Conservation (phyloP, 805 yeast species). For the Kazachstania kunashirensis region DNA sequence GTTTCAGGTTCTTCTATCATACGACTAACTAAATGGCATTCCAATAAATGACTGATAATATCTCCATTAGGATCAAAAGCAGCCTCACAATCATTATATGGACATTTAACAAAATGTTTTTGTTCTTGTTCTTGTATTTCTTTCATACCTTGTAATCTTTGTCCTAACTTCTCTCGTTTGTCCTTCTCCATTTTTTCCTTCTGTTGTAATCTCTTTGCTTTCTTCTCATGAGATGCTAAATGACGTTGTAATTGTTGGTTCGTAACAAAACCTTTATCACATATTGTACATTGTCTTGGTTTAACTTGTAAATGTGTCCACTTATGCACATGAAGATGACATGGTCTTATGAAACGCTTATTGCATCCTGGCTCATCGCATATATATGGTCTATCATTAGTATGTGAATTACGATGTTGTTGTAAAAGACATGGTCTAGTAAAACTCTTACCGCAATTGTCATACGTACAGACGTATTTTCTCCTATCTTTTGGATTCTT, state of each 20-base stretch:
- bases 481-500: slow-evolving; percentile 3
- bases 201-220: slow-evolving; percentile 11
- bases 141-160: not conserved
- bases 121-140: not conserved
- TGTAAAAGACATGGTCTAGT: slow-evolving; percentile 47
- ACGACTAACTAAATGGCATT: slow-evolving; percentile 12
- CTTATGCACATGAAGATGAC: slow-evolving; percentile 70
- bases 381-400: slow-evolving; percentile 65
- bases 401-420: slow-evolving; percentile 69
- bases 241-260: slow-evolving; percentile 52
- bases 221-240: slow-evolving; percentile 44
- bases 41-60: slow-evolving; percentile 14
- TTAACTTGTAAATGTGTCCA: slow-evolving; percentile 54
- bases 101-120: slow-evolving; percentile 6
- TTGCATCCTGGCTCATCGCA: slow-evolving; percentile 51
- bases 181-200: slow-evolving; percentile 1
- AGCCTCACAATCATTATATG: slow-evolving; percentile 12
- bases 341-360: slow-evolving; percentile 60
- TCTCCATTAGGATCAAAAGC: slow-evolving; percentile 8
- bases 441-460: slow-evolving; percentile 45
- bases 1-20: slow-evolving; percentile 4
- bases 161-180: not conserved
- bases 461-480: slow-evolving; percentile 36
- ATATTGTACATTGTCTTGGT: slow-evolving; percentile 46
- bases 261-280: slow-evolving; percentile 54